A percentile compares a stretch with the other conserved stretches of the same genome.
phyloP scores from a whole-genome alignment of 2,329 filamentous ascomycete genomes.

The Knufia fluminis region DNA sequence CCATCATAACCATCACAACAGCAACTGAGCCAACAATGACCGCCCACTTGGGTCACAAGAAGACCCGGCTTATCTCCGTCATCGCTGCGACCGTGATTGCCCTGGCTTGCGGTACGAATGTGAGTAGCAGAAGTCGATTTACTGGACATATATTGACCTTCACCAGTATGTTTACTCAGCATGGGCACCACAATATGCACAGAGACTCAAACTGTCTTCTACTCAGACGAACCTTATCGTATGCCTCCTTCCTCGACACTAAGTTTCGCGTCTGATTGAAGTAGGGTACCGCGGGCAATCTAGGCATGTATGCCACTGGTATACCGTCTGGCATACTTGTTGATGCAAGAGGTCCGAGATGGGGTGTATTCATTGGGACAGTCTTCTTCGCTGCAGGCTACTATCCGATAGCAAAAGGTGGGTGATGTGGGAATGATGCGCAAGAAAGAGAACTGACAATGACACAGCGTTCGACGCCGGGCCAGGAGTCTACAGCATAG shows the following conservation, averaged over 20 bases:
- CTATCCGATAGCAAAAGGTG: slow-evolving; percentile 60
- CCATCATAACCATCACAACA: not conserved
- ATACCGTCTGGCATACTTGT: slow-evolving; percentile 83
- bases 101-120: slow-evolving; percentile 87
- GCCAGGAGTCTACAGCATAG: slow-evolving; percentile 46
- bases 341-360: slow-evolving; percentile 69
- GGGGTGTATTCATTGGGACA: slow-evolving; percentile 66
- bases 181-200: slow-evolving; percentile 92
- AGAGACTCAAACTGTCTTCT: slow-evolving; percentile 75
- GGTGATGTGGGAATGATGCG: slow-evolving; percentile 29
- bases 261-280: slow-evolving; percentile 24
- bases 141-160: slow-evolving; percentile 21
- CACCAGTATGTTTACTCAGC: slow-evolving; percentile 93
- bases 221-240: slow-evolving; percentile 89
- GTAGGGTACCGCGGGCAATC: slow-evolving; percentile 46
- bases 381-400: slow-evolving; percentile 69
- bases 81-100: slow-evolving; percentile 76
- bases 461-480: slow-evolving; percentile 61
- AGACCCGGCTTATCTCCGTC: slow-evolving; percentile 68
- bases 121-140: slow-evolving; percentile 31
- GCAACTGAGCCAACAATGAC: not conserved
- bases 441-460: slow-evolving; percentile 24
- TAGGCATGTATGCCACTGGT: slow-evolving; percentile 89
- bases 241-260: slow-evolving; percentile 26
- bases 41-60: slow-evolving; percentile 16